phyloP scores from a whole-genome alignment of 805 yeast species.

The Candida ponderosae region DNA sequence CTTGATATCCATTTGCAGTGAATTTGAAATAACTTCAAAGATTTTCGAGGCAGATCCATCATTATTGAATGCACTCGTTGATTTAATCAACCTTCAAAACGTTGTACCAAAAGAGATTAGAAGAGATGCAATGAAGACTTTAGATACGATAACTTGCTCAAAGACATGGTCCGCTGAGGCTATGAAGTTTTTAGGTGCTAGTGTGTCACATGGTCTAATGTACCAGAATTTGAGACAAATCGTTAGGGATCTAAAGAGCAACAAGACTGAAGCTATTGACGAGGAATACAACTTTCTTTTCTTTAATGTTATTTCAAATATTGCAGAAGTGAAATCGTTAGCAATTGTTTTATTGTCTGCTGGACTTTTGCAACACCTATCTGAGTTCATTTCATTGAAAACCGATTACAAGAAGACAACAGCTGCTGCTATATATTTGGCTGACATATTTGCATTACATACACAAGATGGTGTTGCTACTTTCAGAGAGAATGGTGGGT shows the following conservation, averaged over 20 bases:
- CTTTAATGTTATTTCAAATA: constrained; percentile 55
- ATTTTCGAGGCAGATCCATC: constrained; percentile 70
- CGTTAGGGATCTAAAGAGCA: constrained; percentile 38
- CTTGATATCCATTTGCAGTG: constrained; percentile 46
- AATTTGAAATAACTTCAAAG: constrained; percentile 52
- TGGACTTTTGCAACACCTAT: constrained; percentile 61
- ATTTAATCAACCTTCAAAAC: constrained; percentile 62
- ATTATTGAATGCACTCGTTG: constrained; percentile 60
- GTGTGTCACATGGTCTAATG: constrained; percentile 76
- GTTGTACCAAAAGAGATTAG: constrained; percentile 45
- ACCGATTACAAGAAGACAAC: constrained; percentile 47
- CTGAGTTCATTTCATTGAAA: constrained; percentile 50
- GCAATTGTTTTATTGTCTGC: constrained; percentile 59
- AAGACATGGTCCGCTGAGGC: constrained; percentile 71
- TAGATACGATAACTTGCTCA: constrained; percentile 62
- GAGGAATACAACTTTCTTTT: constrained; percentile 41
- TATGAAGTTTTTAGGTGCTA: constrained; percentile 72
- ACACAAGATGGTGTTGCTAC: constrained; percentile 44
- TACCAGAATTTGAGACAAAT: constrained; percentile 65
- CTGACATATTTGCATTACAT: constrained; percentile 28
- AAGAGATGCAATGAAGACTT: constrained; percentile 53
- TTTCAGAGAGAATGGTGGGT: constrained; percentile 63
- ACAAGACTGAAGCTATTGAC: constrained; percentile 28
- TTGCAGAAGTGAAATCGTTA: constrained; percentile 49
- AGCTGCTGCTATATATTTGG: constrained; percentile 55